Conservation (phyloP, 176 grass and related monocot species). For the Eleusine coracana region DNA sequence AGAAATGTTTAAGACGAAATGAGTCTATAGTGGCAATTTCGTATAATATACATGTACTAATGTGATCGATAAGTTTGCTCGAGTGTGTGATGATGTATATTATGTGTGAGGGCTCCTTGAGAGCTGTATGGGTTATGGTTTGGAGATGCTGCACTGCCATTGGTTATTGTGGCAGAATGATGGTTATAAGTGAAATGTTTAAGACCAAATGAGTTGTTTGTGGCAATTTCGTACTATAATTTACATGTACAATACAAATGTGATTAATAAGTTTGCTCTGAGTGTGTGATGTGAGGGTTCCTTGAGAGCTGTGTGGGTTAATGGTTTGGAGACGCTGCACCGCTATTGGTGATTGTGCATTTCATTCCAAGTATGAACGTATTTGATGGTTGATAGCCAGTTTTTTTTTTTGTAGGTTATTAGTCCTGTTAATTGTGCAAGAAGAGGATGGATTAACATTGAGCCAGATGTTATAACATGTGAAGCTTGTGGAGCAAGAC, state of each 20-base stretch:
- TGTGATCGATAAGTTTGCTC: too few relatives aligned
- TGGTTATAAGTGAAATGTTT: too few relatives aligned
- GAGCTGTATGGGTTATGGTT: neutral
- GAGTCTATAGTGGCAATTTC: neutral
- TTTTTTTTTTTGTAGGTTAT: conserved; percentile 54
- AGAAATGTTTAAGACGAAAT: neutral
- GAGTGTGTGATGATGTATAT: too few relatives aligned
- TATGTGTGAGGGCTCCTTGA: neutral
- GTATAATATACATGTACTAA: neutral
- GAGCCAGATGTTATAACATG: conserved; percentile 89
- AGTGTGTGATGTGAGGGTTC: neutral
- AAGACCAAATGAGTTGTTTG: conserved; percentile 5
- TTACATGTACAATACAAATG: neutral
- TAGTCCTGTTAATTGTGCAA: conserved; percentile 94
- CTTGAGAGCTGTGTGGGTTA: neutral
- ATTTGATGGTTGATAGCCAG: conserved; percentile 7
- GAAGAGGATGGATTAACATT: conserved; percentile 92
- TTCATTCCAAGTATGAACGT: conserved; percentile 11
- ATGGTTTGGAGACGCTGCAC: neutral
- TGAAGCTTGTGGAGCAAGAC: conserved; percentile 85
- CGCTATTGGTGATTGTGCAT: neutral
- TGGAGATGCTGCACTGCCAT: neutral
- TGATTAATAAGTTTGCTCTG: neutral
- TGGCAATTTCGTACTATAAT: neutral
- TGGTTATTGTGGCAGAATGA: neutral